Base-by-base conservation (phyloP, 192 early-diverging fungal species). In the Coemansia reversa region DNA sequence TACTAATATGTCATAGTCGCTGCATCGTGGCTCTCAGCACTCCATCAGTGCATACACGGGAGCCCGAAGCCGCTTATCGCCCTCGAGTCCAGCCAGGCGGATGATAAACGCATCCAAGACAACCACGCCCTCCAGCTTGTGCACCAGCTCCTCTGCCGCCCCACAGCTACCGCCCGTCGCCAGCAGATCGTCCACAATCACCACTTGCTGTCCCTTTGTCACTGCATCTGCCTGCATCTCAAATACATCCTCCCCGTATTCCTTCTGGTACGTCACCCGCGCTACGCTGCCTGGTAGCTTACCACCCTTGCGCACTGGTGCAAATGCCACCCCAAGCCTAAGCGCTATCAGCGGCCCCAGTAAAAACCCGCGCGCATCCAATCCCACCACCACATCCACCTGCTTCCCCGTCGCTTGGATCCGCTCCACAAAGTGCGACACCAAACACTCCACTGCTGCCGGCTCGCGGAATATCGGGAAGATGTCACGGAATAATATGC, bases 341-440 rank as follows among this genome's bases (percentile, higher is more conserved):
- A 87, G 77, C 29, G 96, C 96, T 45, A 99, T 84, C 76, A 92
- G 76, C 16, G 97, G 94, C 6, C 96, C 94, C 33, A 99, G 88
- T 49, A 99, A 84, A 84, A 99, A 99, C 14, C 97, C 97, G 76
- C 97, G 94, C 5, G 97, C 93, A 70, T 99, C 97, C 19, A 98
- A 84, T 49, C 95, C 97, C 51, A 96, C 91, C 66, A 99, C 84
- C 24, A 91, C 94, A 71, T 98, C 95, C 39, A 94, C 83, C 68
- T 88, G 88, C 57, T 87, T 81, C n/a, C 55, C 51, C 12, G 82
- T 84, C 29, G 87, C 86, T 60, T 66, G 76, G 73, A 92, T 82
- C 72, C 94, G 91, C 72, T 94, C 84, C 32, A 90, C 87, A 75
- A 99, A 89, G 83, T 96, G 86, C 65, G 84, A 85, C 47, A 96